Percentiles rank a stretch among this genome's conserved stretches.
phyloP scores from a whole-genome alignment of 768 basidiomycete species.

The Rhizopogon vulgaris region DNA sequence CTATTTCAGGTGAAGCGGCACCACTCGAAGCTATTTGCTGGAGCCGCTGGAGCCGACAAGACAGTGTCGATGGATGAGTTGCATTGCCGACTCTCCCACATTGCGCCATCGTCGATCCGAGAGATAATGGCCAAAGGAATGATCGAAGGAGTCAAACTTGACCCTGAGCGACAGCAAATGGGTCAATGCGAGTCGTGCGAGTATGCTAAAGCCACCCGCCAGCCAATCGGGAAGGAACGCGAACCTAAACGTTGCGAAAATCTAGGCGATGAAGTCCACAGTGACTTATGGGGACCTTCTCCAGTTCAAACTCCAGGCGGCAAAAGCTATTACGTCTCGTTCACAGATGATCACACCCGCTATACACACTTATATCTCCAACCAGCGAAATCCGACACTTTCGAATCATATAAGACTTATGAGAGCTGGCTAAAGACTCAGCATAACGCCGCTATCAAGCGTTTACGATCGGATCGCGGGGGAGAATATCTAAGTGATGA shows the following conservation, averaged over 20 bases:
- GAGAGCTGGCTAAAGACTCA: conserved; percentile 1
- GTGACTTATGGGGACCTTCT: conserved; percentile 23
- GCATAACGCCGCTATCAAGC: neutral
- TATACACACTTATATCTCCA: conserved; percentile 3
- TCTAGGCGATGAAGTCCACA: conserved; percentile 11
- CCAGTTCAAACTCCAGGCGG: conserved; percentile 13
- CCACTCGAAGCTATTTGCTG: neutral
- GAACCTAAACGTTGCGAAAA: too few relatives aligned
- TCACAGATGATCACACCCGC: conserved; percentile 11
- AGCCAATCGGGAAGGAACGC: too few relatives aligned
- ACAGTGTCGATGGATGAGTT: too few relatives aligned
- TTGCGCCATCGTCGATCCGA: too few relatives aligned
- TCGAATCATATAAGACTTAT: conserved; percentile 3
- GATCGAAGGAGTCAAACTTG: too few relatives aligned
- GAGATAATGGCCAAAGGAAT: too few relatives aligned
- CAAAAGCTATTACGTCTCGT: conserved; percentile 17
- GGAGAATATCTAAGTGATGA: conserved; percentile 32
- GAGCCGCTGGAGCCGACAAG: too few relatives aligned
- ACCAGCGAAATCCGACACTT: conserved; percentile 3
- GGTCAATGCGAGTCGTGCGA: too few relatives aligned
- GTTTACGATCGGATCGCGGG: conserved; percentile 1
- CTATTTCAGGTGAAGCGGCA: neutral
- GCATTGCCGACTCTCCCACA: too few relatives aligned
- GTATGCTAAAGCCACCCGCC: too few relatives aligned
- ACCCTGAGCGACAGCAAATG: too few relatives aligned